Conservation (phyloP, 164 flowering plant genomes). For the Pachysandra terminalis region DNA sequence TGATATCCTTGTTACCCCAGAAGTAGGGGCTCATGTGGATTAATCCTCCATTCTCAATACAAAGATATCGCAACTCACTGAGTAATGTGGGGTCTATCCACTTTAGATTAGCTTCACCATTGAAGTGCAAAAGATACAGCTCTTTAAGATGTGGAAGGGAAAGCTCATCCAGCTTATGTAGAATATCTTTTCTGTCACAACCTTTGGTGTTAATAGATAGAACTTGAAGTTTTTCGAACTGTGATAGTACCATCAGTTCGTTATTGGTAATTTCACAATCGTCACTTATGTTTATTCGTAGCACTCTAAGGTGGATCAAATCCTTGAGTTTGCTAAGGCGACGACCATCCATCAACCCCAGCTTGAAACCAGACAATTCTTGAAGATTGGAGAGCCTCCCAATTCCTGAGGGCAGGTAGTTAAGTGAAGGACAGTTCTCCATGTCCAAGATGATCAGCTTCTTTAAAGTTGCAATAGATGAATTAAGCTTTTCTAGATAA, state of each 20-base stretch:
- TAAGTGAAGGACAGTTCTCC: constrained; percentile 4
- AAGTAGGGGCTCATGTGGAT: background rate
- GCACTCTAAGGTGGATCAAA: constrained; percentile 13
- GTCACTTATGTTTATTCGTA: constrained; percentile 3
- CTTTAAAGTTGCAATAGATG: constrained; percentile 2
- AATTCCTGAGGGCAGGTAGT: constrained; percentile 8
- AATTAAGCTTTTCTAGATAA: constrained; percentile 1
- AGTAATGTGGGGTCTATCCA: background rate
- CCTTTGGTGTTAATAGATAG: background rate
- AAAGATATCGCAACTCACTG: constrained; percentile 12
- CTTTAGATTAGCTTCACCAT: background rate
- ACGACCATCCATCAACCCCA: constrained; percentile 12
- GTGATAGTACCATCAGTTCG: background rate
- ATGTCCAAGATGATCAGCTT: constrained; percentile 7
- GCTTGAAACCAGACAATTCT: constrained; percentile 14
- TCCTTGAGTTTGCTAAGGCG: constrained; percentile 4
- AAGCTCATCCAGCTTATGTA: background rate
- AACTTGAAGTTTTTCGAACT: background rate
- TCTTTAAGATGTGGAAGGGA: background rate
- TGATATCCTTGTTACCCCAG: background rate
- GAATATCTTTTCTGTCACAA: background rate
- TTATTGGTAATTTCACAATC: background rate
- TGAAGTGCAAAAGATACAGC: background rate
- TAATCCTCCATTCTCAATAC: background rate
- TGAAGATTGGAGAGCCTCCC: constrained; percentile 15